Evolutionary conservation across 139 green algal species (phyloP).

Genomic region (Ostreobium quekettii): DNA sequence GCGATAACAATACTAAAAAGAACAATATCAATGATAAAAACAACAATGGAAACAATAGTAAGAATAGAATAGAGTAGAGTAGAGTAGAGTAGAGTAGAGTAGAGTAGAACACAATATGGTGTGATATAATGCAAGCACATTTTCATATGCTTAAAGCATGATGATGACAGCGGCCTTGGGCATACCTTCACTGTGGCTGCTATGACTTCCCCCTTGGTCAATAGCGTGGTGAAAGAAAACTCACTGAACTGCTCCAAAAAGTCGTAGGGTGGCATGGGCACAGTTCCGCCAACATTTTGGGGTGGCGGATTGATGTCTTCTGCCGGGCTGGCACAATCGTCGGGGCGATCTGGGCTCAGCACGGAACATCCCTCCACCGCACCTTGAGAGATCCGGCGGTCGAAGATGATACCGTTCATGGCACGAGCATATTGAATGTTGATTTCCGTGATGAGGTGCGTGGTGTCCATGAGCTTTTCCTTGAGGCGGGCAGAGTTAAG

Average conservation of each 20-base stretch:
- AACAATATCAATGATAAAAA: no score
- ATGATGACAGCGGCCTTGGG: no score
- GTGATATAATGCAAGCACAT: no score
- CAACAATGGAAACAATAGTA: no score
- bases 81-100: no score
- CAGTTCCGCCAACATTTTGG: constrained; percentile 54
- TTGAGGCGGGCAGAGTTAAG: constrained; percentile 63
- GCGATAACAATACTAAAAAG: no score
- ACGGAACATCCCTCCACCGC: background rate
- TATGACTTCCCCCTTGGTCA: constrained; percentile 60
- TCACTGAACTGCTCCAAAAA: constrained; percentile 64
- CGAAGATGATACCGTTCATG: constrained; percentile 68
- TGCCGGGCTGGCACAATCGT: background rate
- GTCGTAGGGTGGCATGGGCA: constrained; percentile 44
- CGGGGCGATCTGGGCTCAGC: background rate
- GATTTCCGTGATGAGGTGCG: constrained; percentile 56
- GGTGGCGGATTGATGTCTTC: constrained; percentile 34
- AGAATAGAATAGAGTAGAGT: no score
- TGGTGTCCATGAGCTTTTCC: constrained; percentile 68
- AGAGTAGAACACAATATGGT: no score
- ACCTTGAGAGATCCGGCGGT: constrained; percentile 6
- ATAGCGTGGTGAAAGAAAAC: constrained; percentile 65
- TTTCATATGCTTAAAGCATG: no score
- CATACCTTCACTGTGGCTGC: background rate
- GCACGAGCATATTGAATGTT: constrained; percentile 69